Base-by-base conservation (phyloP, 1,284 basidiomycete genomes). In the Erythrobasidium hasegawianum region DNA sequence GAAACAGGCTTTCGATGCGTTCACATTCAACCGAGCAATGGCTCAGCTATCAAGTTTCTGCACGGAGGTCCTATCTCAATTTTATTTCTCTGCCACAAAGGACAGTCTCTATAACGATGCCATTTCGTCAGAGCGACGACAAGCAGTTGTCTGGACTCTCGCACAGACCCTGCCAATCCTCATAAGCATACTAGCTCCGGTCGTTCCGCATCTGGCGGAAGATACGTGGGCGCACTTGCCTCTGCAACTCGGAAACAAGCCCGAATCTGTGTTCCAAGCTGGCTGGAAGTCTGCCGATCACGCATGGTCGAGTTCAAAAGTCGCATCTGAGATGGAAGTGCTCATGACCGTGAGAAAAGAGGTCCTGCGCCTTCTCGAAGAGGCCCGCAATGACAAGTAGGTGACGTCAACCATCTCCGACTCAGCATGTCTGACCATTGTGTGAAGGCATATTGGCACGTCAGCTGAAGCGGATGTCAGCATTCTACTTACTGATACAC, bases 11-110 rank as follows among this genome's bases (percentile, higher is more conserved):
- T 98, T 97, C 75, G 78, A 82, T 4, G 76, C 82, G 1, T 90
- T 87, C 75, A 87, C 90, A 73, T 97, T 96, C 78, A 86, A 89
- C 39, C 86, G 85, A 83, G 90, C 92, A 90, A 68, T 16, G 79
- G 69, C 1, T 11, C 57, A 20, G 3, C n/a, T 81, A 9, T 76
- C 76, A 9, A 75, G 76, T 4, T 83, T 81, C 59, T 75, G 78
- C 10, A 79, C 78, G n/a, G 77, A 69, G 14, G 77, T 79, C 0
- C 80, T 97, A 0, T 82, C 82, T 0, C 75, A 79, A 5, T 76
- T 82, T 20, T 98, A 97, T 78, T 90, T 97, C 70, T 92, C 95
- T 74, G 85, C 90, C 53, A 88, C 85, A 59, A 97, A 97, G 77
- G 95, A 97, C 77, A 83, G 84, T 41, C 80, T 99, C 3, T 98